phyloP scores from a whole-genome alignment of 1,139 yeast species.

The Suhomyces coccinellae region DNA sequence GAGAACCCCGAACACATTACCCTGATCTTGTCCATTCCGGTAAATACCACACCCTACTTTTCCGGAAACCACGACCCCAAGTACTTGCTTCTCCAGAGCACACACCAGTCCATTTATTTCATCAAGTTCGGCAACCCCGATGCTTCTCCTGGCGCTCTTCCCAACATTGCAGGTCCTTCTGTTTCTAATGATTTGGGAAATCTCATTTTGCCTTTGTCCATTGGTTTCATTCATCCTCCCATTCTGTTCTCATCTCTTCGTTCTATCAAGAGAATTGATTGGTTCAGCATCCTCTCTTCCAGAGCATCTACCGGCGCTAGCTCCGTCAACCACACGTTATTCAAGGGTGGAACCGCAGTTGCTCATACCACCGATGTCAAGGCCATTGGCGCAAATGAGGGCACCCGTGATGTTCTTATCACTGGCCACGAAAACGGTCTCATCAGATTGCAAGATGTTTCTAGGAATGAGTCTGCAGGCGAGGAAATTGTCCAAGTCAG shows the following conservation, averaged over 20 bases:
- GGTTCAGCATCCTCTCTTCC: constrained; percentile 69
- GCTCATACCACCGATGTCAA: constrained; percentile 34
- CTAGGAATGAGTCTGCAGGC: constrained; percentile 72
- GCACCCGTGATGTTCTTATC: constrained; percentile 58
- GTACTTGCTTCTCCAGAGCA: constrained; percentile 56
- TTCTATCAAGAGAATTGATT: constrained; percentile 61
- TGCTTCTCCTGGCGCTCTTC: constrained; percentile 7
- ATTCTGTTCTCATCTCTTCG: constrained; percentile 56
- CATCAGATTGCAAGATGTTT: constrained; percentile 77
- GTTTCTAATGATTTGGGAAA: constrained; percentile 51
- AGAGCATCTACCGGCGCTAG: constrained; percentile 40
- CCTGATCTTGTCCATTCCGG: constrained; percentile 34
- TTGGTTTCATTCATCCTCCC: constrained; percentile 79
- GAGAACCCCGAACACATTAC: constrained; percentile 27
- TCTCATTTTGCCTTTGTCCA: constrained; percentile 70
- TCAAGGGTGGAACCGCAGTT: constrained; percentile 80
- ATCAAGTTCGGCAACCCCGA: constrained; percentile 18
- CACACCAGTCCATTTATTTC: constrained; percentile 50
- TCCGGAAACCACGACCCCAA: constrained; percentile 69
- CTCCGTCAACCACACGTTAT: constrained; percentile 39
- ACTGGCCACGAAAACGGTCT: constrained; percentile 85
- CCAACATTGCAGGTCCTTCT: neutral
- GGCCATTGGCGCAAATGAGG: constrained; percentile 56
- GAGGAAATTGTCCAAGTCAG: constrained; percentile 44
- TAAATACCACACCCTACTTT: constrained; percentile 57